phyloP scores from a whole-genome alignment of 1,284 basidiomycete species.

The Somion occarium region DNA sequence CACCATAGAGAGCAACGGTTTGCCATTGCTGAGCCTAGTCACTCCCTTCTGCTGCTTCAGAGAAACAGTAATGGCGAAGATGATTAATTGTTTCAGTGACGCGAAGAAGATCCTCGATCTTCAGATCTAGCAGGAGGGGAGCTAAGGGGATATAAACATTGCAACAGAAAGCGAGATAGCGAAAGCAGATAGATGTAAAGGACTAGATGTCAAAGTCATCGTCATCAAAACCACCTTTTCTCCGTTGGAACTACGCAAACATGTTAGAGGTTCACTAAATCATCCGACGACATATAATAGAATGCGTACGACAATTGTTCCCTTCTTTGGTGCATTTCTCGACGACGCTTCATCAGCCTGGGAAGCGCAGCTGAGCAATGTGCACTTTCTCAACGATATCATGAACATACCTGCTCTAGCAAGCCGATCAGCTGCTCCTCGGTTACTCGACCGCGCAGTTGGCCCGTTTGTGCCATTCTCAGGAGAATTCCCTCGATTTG shows the following conservation, averaged over 20 bases:
- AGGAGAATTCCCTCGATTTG: conserved; percentile 86
- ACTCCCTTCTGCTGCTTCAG: no score
- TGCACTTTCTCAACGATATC: not conserved
- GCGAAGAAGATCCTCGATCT: no score
- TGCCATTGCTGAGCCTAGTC: no score
- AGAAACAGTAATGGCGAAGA: no score
- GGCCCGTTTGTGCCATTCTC: conserved; percentile 91
- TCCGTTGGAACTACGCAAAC: conserved; percentile 60
- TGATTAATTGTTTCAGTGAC: no score
- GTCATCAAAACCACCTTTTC: conserved; percentile 61
- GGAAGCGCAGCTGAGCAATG: conserved; percentile 1
- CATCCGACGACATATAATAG: conserved; percentile 2
- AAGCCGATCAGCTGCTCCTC: conserved; percentile 90
- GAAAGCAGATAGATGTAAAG: not conserved
- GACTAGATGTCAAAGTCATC: conserved; percentile 65
- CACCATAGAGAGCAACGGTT: no score
- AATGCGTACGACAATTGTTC: conserved; percentile 62
- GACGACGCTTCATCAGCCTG: conserved; percentile 67
- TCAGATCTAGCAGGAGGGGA: no score
- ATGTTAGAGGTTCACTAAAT: conserved; percentile 6
- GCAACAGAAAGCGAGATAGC: not conserved
- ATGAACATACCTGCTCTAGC: conserved; percentile 76
- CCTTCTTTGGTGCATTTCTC: conserved; percentile 50
- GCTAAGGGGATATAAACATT: not conserved
- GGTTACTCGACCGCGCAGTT: conserved; percentile 79